Percentiles rank a stretch among this genome's conserved stretches.
Conservation (phyloP, 345 rosid species). For the Microthlaspi erraticum region DNA sequence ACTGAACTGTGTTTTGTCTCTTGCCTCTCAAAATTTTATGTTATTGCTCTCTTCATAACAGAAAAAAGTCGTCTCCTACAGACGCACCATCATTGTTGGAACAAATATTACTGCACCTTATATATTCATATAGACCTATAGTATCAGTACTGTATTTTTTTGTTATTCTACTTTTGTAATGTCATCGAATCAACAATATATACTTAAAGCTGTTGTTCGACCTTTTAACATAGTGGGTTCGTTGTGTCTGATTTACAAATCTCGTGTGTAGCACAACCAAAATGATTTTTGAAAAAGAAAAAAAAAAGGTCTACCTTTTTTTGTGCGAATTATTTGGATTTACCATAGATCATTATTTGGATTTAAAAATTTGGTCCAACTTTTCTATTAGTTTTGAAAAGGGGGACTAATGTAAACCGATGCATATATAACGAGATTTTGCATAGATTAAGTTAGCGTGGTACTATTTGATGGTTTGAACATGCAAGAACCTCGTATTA, state of each 20-base stretch:
- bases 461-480: neutral
- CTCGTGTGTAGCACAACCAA: neutral
- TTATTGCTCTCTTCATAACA: neutral
- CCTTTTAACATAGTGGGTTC: neutral
- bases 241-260: too few species aligned
- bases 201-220: neutral
- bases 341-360: too few species aligned
- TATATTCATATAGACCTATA: neutral
- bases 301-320: too few species aligned
- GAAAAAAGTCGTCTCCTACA: constrained; percentile 28
- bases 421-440: too few species aligned
- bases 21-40: constrained; percentile 15
- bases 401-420: too few species aligned
- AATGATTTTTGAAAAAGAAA: neutral
- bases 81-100: constrained; percentile 14
- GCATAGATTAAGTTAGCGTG: neutral
- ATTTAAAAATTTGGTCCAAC: too few species aligned
- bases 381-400: too few species aligned
- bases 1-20: neutral
- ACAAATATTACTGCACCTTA: neutral
- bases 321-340: too few species aligned
- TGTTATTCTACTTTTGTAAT: neutral
- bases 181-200: neutral
- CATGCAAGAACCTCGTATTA: constrained; percentile 24
- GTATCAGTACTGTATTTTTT: neutral